Evolutionary conservation across 169 alveolate species (phyloP).

Genomic region (Eimeria tenella): DNA sequence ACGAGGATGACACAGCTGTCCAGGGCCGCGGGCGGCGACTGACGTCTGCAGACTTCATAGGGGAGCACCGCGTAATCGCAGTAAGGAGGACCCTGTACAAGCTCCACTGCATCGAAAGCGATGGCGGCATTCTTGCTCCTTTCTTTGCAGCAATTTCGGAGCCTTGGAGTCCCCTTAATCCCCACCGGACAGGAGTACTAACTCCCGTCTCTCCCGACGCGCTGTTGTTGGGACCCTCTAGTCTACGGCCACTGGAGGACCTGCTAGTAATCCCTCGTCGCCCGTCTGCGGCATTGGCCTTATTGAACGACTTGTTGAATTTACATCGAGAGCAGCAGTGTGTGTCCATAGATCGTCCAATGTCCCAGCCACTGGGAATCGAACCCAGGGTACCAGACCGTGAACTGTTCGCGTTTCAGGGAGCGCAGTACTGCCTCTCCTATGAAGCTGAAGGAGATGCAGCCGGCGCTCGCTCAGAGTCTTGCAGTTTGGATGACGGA

Average conservation of each 20-base stretch:
- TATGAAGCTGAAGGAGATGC: too few species aligned
- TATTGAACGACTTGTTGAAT: neutral
- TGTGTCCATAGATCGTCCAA: too few species aligned
- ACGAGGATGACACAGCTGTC: neutral
- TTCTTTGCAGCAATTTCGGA: neutral
- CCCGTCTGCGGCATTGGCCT: slow-evolving; percentile 13
- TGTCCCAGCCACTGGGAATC: too few species aligned
- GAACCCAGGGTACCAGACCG: too few species aligned
- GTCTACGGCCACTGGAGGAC: neutral
- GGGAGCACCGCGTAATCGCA: neutral
- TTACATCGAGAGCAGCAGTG: neutral
- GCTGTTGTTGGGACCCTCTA: slow-evolving; percentile 7
- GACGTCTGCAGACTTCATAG: slow-evolving; percentile 24
- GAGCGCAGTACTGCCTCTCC: too few species aligned
- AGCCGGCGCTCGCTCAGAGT: too few species aligned
- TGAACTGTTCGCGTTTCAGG: too few species aligned
- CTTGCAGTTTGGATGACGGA: too few species aligned
- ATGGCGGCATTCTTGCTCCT: neutral
- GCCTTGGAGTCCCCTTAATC: neutral
- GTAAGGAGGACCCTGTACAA: neutral
- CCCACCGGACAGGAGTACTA: neutral
- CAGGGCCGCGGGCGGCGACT: neutral
- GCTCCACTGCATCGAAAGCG: neutral
- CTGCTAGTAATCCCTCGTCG: neutral
- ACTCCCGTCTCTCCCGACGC: slow-evolving; percentile 7